Evolutionary conservation across 1,284 basidiomycete genomes (phyloP), one percentile per base, ranked within the genome.

Genomic region (Marasmius tenuissimus): DNA sequence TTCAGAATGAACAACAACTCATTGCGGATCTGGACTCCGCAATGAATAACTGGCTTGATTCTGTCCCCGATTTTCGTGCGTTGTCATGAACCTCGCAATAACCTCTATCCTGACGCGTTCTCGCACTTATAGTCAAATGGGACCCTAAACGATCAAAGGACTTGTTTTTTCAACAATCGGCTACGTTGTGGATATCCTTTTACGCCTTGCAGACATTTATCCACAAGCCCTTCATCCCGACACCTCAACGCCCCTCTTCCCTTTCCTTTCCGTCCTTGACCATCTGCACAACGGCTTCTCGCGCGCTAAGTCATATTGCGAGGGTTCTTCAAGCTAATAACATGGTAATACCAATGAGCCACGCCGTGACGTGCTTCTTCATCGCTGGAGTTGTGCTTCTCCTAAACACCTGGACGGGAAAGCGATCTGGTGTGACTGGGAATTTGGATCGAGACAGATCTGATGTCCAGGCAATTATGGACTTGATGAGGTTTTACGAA

Each of bases 171-270:
- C 78, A 82, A 58, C 86, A 89, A 71, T 87, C 85, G 2, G 85
- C 86, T 3, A 73, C 79, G 0, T 77, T 89, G 5, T 84, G 87
- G 68, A 77, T 81, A 3, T 81, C 79, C 22, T 89, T 86, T 8
- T 89, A 89, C 68, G 79, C 86, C 60, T 70, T 82, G 16, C 84
- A 85, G 63, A 88, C 89, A 60, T 78, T 87, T 57, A 83, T 89
- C 37, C 89, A 91, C 68, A 77, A 88, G 38, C 88, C 88, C 0
- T 90, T 89, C 70, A 88, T 90, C 60, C 86, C 86, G 0, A 83
- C 83, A 2, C 82, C 81, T 18, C 71, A 75, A 42, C 80, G 81
- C 61, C 75, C 77, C 4, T 75, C 76, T 1, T 75, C 76, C 4
- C 68, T 78, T 3, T 72, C 78, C 0, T 82, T 83, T 66, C 86